phyloP scores from a whole-genome alignment of 768 basidiomycete species.

The Tremella yokohamensis region DNA sequence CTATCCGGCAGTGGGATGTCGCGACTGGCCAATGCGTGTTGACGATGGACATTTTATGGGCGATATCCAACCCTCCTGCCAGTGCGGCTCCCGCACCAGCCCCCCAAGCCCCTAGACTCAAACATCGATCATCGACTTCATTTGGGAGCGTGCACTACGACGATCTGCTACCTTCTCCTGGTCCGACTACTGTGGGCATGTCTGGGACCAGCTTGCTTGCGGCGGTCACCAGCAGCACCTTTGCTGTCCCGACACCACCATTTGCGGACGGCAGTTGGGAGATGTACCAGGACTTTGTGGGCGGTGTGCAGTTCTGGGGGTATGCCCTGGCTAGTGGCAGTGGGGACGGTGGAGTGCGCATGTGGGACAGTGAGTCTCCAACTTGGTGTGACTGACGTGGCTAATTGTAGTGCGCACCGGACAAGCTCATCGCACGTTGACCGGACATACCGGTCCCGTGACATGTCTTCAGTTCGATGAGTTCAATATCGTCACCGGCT shows the following conservation, averaged over 20 bases:
- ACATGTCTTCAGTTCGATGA: constrained; percentile 96
- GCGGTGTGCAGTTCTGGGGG: constrained; percentile 97
- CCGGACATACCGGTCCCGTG: constrained; percentile 88
- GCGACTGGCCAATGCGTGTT: constrained; percentile 95
- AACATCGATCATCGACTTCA: constrained; percentile 44
- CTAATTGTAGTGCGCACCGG: constrained; percentile 80
- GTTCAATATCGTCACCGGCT: constrained; percentile 84
- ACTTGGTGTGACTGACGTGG: neutral
- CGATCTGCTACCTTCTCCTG: constrained; percentile 44
- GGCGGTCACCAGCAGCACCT: constrained; percentile 60
- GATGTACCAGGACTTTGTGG: constrained; percentile 95
- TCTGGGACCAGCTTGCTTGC: constrained; percentile 49
- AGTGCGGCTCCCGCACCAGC: constrained; percentile 16
- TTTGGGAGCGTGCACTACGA: constrained; percentile 45
- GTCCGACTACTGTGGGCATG: constrained; percentile 36
- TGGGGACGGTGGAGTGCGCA: constrained; percentile 92
- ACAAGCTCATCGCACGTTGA: constrained; percentile 85
- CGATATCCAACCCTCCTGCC: constrained; percentile 74
- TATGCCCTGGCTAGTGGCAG: constrained; percentile 96
- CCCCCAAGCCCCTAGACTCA: constrained; percentile 22
- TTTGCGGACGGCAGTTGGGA: constrained; percentile 88
- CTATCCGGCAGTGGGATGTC: constrained; percentile 96
- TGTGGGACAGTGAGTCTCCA: constrained; percentile 92
- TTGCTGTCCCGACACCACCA: constrained; percentile 79
- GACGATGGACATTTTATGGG: constrained; percentile 99